Percentiles rank a stretch among this genome's conserved stretches.
Conservation (phyloP, 148 eudicot genomes). For the Polygonum aviculare region DNA sequence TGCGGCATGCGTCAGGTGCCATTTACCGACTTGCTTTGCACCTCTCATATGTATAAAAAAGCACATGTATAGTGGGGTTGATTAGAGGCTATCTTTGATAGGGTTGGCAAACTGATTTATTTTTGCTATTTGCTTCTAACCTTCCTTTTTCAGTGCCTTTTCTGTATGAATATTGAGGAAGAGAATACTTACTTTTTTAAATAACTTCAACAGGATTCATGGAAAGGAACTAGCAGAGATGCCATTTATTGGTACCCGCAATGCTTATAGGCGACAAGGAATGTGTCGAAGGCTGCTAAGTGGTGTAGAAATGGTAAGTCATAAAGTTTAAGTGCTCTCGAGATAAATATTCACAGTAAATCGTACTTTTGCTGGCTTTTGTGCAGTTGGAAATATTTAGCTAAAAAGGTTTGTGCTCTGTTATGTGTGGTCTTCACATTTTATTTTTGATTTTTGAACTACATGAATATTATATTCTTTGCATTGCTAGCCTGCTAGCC, state of each 20-base stretch:
- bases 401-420: not conserved
- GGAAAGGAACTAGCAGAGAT: slow-evolving; percentile 87
- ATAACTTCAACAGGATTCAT: slow-evolving; percentile 47
- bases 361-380: not conserved
- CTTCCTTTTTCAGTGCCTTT: not conserved
- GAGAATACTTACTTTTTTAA: not conserved
- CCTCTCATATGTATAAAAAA: not conserved
- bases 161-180: not conserved
- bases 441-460: not conserved
- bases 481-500: not conserved
- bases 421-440: not conserved
- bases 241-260: slow-evolving; percentile 94
- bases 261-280: slow-evolving; percentile 79
- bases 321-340: not conserved
- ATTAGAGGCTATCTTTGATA: not conserved
- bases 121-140: not conserved
- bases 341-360: not conserved
- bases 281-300: slow-evolving; percentile 79
- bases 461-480: not conserved
- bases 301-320: slow-evolving; percentile 69
- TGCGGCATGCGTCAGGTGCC: slow-evolving; percentile 79
- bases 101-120: not conserved
- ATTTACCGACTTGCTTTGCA: not conserved
- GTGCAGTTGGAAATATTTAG: not conserved
- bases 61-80: not conserved